These are phyloP conservation scores for Xerocomus brunneocitrinus DNA, from an alignment of 768 basidiomycete species.

Conservation along the genomic window DNA sequence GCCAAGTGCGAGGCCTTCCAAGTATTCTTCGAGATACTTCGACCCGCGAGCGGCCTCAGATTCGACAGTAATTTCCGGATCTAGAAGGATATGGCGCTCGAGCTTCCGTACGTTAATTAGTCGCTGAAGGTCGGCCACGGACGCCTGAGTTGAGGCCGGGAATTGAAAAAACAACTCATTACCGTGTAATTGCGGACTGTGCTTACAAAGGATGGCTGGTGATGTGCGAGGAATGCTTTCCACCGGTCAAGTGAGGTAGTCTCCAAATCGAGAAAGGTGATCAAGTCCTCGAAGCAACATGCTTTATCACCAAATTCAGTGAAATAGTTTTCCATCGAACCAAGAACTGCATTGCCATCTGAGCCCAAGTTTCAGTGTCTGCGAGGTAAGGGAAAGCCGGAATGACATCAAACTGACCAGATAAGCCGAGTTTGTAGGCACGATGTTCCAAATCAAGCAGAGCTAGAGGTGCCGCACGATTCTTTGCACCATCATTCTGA, in stretches of 20 bases:
- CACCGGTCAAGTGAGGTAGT: slow-evolving; percentile 46
- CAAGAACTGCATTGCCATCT: slow-evolving; percentile 45
- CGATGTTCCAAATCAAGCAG: slow-evolving; percentile 73
- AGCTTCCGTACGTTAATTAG: slow-evolving; percentile 75
- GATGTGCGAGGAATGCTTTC: slow-evolving; percentile 47
- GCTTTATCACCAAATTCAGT: slow-evolving; percentile 71
- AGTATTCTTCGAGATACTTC: slow-evolving; percentile 56
- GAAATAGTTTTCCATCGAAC: slow-evolving; percentile 64
- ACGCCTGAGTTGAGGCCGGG: slow-evolving; percentile 36
- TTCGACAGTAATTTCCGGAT: slow-evolving; percentile 49
- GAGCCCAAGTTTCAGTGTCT: slow-evolving; percentile 2
- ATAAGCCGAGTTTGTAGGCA: slow-evolving; percentile 42
- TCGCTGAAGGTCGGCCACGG: slow-evolving; percentile 52
- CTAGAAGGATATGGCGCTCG: slow-evolving; percentile 53
- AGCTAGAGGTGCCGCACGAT: slow-evolving; percentile 71
- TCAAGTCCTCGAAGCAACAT: slow-evolving; percentile 84
- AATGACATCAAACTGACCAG: slow-evolving; percentile 30
- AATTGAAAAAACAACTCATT: slow-evolving; percentile 16
- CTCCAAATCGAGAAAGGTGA: slow-evolving; percentile 55
- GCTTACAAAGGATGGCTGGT: slow-evolving; percentile 46
- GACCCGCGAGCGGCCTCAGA: slow-evolving; percentile 50
- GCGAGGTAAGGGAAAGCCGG: not conserved
- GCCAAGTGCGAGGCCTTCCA: slow-evolving; percentile 65
- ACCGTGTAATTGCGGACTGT: slow-evolving; percentile 17
- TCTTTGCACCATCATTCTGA: slow-evolving; percentile 61